Conservation (phyloP, 2,329 filamentous ascomycete species). For the Curvularia hawaiiensis region DNA sequence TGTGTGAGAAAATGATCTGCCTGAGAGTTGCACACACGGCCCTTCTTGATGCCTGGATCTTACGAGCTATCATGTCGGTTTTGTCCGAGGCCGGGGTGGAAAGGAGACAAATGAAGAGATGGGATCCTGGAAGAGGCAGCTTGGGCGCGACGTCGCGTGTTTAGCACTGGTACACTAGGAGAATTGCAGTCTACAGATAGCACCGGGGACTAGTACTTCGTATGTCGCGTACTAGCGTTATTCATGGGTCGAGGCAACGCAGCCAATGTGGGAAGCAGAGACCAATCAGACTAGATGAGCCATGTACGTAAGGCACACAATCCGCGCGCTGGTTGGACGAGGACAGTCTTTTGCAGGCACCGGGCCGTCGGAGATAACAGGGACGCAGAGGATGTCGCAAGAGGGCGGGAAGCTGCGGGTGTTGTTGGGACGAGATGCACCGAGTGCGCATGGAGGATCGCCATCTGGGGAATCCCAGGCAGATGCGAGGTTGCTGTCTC, state of each 20-base stretch:
- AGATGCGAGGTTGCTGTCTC: not conserved
- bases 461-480: not conserved
- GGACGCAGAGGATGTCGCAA: not conserved
- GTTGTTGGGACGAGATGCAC: not conserved
- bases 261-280: not conserved
- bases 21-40: not conserved
- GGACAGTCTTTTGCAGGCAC: not conserved
- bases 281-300: not conserved
- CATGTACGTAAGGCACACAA: too few species aligned
- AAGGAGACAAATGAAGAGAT: conserved; percentile 2
- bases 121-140: conserved; percentile 4
- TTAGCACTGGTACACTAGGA: conserved; percentile 6
- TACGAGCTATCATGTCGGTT: conserved; percentile 4
- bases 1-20: conserved; percentile 5
- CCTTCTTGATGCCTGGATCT: conserved; percentile 3
- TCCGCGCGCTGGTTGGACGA: too few species aligned
- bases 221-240: not conserved
- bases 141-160: conserved; percentile 9
- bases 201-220: not conserved
- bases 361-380: conserved; percentile 8
- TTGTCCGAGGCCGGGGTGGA: conserved; percentile 1
- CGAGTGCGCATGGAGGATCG: not conserved
- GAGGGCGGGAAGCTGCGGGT: not conserved
- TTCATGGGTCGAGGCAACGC: not conserved
- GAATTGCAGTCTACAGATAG: conserved; percentile 1